Base-by-base conservation (phyloP, 192 early-diverging fungal genomes). In the Coemansia sp. region DNA sequence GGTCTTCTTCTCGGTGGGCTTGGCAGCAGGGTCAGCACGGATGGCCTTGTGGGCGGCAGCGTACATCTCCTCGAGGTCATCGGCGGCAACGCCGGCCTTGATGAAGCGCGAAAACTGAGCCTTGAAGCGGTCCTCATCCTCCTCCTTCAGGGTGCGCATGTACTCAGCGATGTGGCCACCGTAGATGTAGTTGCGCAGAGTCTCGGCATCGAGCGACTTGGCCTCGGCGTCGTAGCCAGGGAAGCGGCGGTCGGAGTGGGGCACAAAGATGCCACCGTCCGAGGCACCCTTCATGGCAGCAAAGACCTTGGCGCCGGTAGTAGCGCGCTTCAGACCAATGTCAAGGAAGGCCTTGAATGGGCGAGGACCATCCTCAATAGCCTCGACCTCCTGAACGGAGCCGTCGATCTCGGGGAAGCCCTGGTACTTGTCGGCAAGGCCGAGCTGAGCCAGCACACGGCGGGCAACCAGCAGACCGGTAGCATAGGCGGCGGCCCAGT, bases 261-360 rank as follows among this genome's bases (percentile, higher is more conserved):
- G 97, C 77, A 99, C 89, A 83, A 89, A 90, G 75, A 99, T 83
- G 84, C 97, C 97, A 88, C 97, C 97, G 85, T 99, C 95, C 63
- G 92, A 94, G 66, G 95, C 97, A 89, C 97, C 97, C 92, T 99
- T 99, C 76, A 96, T 86, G 82, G 90, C 94, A 82, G 88, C 97
- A 67, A 99, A 99, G 74, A 97, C 88, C 88, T 93, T 92, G 85
- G 92, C 89, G 75, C 96, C 96, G 66, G 94, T 97, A 86, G 95
- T 96, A 83, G 97, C 96, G 78, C 94, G 92, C 83, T 90, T 88
- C 60, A 97, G 90, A 88, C 95, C 97, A 67, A 93, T 92, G 84
- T 97, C 97, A 60, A 99, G 88, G 92, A 92, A 97, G 57, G 90
- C 91, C 88, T 95, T 94, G 93, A 99, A 97, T 60, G 97, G 97